Percentiles rank a stretch among this genome's conserved stretches.
Evolutionary conservation across 2,329 filamentous ascomycete species (phyloP).

Genomic region (Aschersonia sp.): DNA sequence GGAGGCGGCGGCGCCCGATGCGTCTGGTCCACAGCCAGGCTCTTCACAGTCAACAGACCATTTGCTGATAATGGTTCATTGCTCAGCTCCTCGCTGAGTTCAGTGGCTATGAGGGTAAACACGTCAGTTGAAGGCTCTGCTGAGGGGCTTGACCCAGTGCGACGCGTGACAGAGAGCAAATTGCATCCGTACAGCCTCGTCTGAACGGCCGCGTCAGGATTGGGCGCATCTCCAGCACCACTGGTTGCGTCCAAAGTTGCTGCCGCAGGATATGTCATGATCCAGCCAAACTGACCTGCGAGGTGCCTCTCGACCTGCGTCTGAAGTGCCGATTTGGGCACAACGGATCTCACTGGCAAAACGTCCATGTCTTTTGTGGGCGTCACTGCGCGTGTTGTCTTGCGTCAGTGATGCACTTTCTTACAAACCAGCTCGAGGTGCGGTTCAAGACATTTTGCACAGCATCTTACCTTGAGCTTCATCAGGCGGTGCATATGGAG

Average conservation of each 20-base stretch:
- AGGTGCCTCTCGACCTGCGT: constrained; percentile 25
- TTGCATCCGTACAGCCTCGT: constrained; percentile 36
- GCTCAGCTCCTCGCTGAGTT: constrained; percentile 15
- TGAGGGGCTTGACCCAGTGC: not conserved
- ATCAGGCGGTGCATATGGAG: not conserved
- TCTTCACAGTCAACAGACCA: not conserved
- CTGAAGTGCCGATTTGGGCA: not conserved
- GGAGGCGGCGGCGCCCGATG: constrained; percentile 7
- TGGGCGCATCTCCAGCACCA: constrained; percentile 5
- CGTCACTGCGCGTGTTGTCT: no score
- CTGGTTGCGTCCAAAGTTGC: constrained; percentile 9
- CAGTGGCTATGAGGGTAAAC: constrained; percentile 33
- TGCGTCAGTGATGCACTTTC: no score
- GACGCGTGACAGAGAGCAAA: constrained; percentile 18
- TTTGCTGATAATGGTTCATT: not conserved
- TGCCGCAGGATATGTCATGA: constrained; percentile 24
- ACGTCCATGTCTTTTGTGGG: no score
- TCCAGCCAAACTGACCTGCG: constrained; percentile 35
- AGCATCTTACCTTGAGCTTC: no score
- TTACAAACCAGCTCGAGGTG: no score
- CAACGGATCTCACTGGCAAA: no score
- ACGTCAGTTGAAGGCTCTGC: constrained; percentile 15
- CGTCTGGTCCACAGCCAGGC: constrained; percentile 3
- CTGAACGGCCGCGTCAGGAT: not conserved
- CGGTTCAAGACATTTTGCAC: no score